Conservation (phyloP, 2,329 filamentous ascomycete species). For the Paraphoma chrysanthemicola region DNA sequence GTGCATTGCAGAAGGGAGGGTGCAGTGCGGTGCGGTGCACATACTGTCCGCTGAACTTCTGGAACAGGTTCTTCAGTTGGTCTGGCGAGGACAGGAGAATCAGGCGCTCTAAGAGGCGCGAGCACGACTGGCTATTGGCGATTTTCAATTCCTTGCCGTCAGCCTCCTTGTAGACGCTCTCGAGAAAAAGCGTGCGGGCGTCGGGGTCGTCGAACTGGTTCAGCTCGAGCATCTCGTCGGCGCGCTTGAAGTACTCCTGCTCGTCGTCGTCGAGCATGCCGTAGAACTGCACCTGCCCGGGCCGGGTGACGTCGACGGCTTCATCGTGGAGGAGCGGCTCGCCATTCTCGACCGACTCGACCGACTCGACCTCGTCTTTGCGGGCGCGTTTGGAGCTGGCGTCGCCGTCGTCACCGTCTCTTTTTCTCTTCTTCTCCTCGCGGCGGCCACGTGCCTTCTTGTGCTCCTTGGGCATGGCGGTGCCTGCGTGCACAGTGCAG, state of each 20-base stretch:
- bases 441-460: constrained; percentile 65
- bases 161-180: constrained; percentile 86
- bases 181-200: constrained; percentile 62
- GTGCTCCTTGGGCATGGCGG: constrained; percentile 64
- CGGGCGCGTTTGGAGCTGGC: constrained; percentile 45
- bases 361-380: constrained; percentile 21
- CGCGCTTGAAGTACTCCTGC: constrained; percentile 92
- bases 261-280: constrained; percentile 92
- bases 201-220: constrained; percentile 85
- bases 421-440: constrained; percentile 57
- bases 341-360: constrained; percentile 15
- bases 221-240: constrained; percentile 86
- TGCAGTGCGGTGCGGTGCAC: constrained; percentile 30
- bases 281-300: constrained; percentile 78
- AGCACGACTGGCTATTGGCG: constrained; percentile 94
- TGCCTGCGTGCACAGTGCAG: constrained; percentile 7
- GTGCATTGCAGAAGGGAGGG: background rate
- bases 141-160: constrained; percentile 94
- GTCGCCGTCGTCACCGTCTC: constrained; percentile 42
- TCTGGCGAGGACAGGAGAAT: constrained; percentile 79
- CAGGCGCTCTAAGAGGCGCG: constrained; percentile 87
- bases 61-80: constrained; percentile 88
- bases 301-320: constrained; percentile 40
- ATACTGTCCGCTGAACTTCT: constrained; percentile 79
- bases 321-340: constrained; percentile 30